Evolutionary conservation across 345 rosid species (phyloP).

Genomic region (Euphorbia lathyris): DNA sequence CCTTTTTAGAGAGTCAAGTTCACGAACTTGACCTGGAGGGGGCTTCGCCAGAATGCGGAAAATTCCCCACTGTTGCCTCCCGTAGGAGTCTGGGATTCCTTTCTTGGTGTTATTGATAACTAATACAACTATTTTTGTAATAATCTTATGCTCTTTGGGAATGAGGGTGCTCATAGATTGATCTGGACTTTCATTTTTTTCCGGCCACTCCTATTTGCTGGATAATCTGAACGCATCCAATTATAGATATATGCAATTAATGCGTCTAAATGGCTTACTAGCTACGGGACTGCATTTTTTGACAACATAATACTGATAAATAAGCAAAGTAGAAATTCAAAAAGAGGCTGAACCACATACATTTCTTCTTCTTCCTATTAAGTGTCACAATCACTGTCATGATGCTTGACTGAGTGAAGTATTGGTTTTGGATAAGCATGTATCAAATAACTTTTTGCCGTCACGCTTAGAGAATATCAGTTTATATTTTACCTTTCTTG

Average conservation of each 20-base stretch:
- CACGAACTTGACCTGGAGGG: too few species aligned
- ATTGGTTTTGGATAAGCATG: not conserved
- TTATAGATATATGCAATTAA: not conserved
- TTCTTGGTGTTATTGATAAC: too few species aligned
- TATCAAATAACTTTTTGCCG: not conserved
- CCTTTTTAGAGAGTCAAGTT: too few species aligned
- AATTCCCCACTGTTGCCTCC: too few species aligned
- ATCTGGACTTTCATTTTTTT: too few species aligned
- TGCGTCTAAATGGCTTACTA: not conserved
- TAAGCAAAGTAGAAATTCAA: not conserved
- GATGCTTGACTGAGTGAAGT: not conserved
- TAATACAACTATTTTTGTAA: not conserved
- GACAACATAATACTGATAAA: not conserved
- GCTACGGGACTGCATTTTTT: not conserved
- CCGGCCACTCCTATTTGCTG: too few species aligned
- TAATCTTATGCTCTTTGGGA: not conserved
- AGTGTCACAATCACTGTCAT: not conserved
- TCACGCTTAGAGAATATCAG: not conserved
- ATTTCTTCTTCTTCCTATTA: not conserved
- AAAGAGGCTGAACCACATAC: not conserved
- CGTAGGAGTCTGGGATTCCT: too few species aligned
- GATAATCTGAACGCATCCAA: too few species aligned
- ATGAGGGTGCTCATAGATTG: not conserved
- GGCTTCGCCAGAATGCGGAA: too few species aligned
- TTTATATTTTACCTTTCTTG: conserved; percentile 1